Evolutionary conservation across 2,329 filamentous ascomycete species (phyloP), one percentile per base, ranked within the genome.

Genomic region (Sclerotinia sclerotiorum): DNA sequence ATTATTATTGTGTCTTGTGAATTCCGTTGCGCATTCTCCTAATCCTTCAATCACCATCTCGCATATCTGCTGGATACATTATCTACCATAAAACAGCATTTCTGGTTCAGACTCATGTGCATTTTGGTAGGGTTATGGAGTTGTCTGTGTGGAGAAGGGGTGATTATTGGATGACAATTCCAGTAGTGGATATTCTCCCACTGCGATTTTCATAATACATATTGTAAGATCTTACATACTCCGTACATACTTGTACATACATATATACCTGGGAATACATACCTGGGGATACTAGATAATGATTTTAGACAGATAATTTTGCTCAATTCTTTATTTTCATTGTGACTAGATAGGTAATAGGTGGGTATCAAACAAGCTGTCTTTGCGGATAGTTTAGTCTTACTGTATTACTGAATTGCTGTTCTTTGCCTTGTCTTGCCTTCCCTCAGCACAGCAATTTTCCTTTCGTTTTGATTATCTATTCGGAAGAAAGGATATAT

Each of bases 41-140:
- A 27, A 10, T 32, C 11, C 57, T 24, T 35, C 58, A 24, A 32
- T 24, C 49, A 35, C 24, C 51, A 57, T 65, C 63, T 65, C 42
- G 63, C 39, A 65, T 57, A 65, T 10, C n/a, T 56, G 13, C 27
- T 57, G 46, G 17, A n/a, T 65, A 57, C 63, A 57, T 65, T 21
- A 65, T 65, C 63, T 57, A 52, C 52, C 39, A 39, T 35, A 57
- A 46, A 55, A n/a, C 35, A 44, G 24, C 27, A 19, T 13, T 65
- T 65, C 51, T 27, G n/a, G 17, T 24, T 65, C 51, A 35, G 42
- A 57, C 63, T 24, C 44, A 13, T 27, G 57, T 35, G 63, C 63
- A 29, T 56, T 57, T 48, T 57, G 63, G 27, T 57, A 65, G 35
- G 63, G 63, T 56, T 56, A 19, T 65, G 15, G 4, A 35, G 21